Conservation (phyloP, 2,329 filamentous ascomycete species). For the Hymenoscyphus occultus region DNA sequence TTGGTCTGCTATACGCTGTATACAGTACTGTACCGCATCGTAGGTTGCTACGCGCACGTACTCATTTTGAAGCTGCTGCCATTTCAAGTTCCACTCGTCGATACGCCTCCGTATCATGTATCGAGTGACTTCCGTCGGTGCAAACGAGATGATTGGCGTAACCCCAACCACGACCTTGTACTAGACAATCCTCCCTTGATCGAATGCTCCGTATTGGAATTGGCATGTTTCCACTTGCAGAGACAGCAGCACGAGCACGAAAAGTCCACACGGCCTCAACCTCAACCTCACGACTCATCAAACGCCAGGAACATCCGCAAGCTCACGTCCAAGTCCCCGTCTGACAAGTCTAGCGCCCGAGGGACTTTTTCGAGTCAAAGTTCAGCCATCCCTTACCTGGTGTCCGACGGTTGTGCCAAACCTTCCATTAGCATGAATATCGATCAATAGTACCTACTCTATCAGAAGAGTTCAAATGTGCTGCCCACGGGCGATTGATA, state of each 20-base stretch:
- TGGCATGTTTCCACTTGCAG: background rate
- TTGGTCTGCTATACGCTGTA: background rate
- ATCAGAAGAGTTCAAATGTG: background rate
- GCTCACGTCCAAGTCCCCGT: background rate
- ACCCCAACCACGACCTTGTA: background rate
- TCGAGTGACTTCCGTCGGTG: background rate
- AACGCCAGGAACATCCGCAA: background rate
- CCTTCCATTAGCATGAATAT: background rate
- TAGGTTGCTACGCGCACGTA: background rate
- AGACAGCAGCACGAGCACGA: background rate
- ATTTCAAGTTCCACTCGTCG: background rate
- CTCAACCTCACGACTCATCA: background rate
- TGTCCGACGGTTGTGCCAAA: background rate
- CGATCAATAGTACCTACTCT: background rate
- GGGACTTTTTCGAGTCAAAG: background rate
- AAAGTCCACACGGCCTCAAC: background rate
- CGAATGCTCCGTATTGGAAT: background rate
- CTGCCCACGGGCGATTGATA: background rate
- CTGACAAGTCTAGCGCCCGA: background rate
- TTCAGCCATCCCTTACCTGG: background rate
- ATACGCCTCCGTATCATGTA: background rate
- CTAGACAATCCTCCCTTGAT: background rate
- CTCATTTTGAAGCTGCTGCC: background rate
- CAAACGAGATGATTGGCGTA: slow-evolving; percentile 4
- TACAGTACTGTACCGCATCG: background rate